Percentiles rank a stretch among this genome's conserved stretches.
These are phyloP conservation scores for Populus tomentosa DNA, from an alignment of 441 rosid genomes.

Conservation along the genomic window DNA sequence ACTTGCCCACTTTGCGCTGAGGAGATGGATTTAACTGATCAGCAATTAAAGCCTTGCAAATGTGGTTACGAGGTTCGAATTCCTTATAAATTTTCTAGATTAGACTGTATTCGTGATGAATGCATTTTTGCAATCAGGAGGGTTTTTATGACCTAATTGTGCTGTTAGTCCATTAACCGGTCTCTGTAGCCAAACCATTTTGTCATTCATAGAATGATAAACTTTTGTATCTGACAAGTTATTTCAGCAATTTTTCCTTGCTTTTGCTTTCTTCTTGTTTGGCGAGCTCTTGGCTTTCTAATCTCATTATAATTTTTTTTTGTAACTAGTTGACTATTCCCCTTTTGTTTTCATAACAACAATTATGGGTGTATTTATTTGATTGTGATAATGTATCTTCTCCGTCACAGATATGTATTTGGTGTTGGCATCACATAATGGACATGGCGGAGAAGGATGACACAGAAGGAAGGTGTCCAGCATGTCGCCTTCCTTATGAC, in stretches of 20 bases:
- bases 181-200: background rate
- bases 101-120: background rate
- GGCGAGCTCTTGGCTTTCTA: background rate
- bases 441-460: conserved; percentile 57
- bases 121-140: background rate
- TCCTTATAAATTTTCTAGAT: background rate
- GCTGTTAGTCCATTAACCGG: background rate
- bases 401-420: conserved; percentile 37
- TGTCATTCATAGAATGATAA: background rate
- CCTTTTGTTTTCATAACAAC: background rate
- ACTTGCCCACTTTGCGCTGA: conserved; percentile 92
- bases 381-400: background rate
- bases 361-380: background rate
- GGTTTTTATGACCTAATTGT: background rate
- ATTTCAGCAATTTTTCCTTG: background rate
- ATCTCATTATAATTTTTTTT: background rate
- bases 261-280: background rate
- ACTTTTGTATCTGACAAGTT: background rate
- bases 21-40: conserved; percentile 97
- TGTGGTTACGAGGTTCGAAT: conserved; percentile 79
- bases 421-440: conserved; percentile 60
- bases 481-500: conserved; percentile 47
- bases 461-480: conserved; percentile 48
- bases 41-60: conserved; percentile 93
- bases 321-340: background rate